Percentiles rank a stretch among this genome's conserved stretches.
These are phyloP conservation scores for Dactylella cylindrospora DNA, from an alignment of 2,329 filamentous ascomycete species.

Conservation along the genomic window DNA sequence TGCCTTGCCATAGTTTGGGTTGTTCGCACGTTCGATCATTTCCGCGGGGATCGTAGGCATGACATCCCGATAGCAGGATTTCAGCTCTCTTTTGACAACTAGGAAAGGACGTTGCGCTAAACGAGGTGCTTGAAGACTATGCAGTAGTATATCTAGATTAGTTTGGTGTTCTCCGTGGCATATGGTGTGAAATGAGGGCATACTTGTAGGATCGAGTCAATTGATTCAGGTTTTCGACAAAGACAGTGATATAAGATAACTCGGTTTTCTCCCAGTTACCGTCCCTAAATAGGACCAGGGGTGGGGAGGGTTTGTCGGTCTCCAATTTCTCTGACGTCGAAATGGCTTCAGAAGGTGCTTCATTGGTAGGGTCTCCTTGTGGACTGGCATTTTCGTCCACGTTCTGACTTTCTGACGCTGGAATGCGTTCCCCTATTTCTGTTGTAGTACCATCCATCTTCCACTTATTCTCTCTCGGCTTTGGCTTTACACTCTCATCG, in stretches of 20 bases:
- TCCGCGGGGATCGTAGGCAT: constrained; percentile 72
- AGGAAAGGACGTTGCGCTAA: constrained; percentile 93
- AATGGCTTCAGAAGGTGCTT: no score
- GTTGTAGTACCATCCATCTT: constrained; percentile 33
- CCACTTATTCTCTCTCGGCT: constrained; percentile 4
- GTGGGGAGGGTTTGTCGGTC: constrained; percentile 31
- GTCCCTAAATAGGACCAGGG: constrained; percentile 70
- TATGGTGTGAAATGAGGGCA: background rate
- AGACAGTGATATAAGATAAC: constrained; percentile 70
- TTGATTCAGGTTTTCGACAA: constrained; percentile 74
- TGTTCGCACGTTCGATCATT: constrained; percentile 61
- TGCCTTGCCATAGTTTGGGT: constrained; percentile 37
- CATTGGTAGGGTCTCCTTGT: no score
- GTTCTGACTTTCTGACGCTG: constrained; percentile 31
- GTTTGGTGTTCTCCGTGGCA: background rate
- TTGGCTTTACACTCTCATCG: constrained; percentile 18
- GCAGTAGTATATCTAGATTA: background rate
- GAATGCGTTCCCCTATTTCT: constrained; percentile 53
- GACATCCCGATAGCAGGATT: constrained; percentile 79
- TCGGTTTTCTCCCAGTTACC: constrained; percentile 73
- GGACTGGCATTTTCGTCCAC: background rate
- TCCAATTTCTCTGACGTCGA: no score
- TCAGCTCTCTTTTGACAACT: constrained; percentile 76
- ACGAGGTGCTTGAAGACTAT: constrained; percentile 76
- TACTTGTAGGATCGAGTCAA: constrained; percentile 82